Conservation (phyloP, 768 basidiomycete species). For the Lentinula edodes region DNA sequence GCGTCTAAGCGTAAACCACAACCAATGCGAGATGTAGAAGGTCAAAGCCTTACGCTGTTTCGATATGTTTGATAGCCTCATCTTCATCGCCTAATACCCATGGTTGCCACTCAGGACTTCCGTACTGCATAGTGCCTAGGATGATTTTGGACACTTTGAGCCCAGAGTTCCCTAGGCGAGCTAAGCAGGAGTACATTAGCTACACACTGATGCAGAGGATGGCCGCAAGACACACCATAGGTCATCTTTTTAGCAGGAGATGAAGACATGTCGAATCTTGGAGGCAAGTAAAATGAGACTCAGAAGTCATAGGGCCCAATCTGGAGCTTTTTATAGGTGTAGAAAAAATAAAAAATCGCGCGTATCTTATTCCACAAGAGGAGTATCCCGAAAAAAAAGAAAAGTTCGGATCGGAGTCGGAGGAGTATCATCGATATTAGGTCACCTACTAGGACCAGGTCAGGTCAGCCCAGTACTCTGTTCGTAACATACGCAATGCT, state of each 20-base stretch:
- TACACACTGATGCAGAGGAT: background rate
- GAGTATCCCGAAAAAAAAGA: background rate
- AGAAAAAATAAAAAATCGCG: background rate
- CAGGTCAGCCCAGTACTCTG: too few relatives aligned
- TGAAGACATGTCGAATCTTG: background rate
- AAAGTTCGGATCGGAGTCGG: background rate
- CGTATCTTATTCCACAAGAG: background rate
- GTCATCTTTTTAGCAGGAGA: background rate
- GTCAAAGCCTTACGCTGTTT: slow-evolving; percentile 10
- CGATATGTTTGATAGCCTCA: slow-evolving; percentile 31
- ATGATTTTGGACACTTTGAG: slow-evolving; percentile 41
- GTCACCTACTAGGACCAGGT: too few relatives aligned
- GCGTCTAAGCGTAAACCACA: background rate
- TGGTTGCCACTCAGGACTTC: slow-evolving; percentile 23
- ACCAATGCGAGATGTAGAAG: background rate
- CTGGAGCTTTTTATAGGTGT: background rate
- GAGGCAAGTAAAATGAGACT: background rate
- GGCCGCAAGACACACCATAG: slow-evolving; percentile 1
- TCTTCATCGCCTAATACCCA: slow-evolving; percentile 34
- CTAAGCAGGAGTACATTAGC: slow-evolving; percentile 13
- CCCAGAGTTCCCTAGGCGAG: slow-evolving; percentile 41
- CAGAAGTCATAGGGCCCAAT: background rate
- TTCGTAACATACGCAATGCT: too few relatives aligned
- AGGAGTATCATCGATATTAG: background rate
- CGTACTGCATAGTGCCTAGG: slow-evolving; percentile 22